Evolutionary conservation across 164 flowering plant genomes (phyloP).

Genomic region (Vitis vinifera): DNA sequence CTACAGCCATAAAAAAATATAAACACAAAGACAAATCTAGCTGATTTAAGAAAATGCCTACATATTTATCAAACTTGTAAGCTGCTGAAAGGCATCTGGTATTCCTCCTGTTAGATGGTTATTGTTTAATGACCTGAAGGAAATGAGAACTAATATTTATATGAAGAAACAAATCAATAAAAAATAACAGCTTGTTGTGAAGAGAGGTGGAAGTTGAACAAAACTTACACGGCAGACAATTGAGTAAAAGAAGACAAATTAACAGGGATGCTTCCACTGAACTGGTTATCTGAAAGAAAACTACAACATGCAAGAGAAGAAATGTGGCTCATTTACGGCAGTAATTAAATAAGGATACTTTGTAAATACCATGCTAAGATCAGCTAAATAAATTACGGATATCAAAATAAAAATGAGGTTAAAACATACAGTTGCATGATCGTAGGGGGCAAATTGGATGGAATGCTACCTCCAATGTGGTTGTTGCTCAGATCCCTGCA

Average conservation of each 20-base stretch:
- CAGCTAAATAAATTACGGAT: background rate
- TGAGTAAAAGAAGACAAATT: slow-evolving; percentile 34
- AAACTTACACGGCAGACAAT: slow-evolving; percentile 43
- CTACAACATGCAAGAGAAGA: slow-evolving; percentile 24
- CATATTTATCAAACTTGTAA: slow-evolving; percentile 39
- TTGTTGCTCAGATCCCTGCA: slow-evolving; percentile 74
- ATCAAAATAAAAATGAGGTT: background rate
- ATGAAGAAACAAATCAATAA: slow-evolving; percentile 2
- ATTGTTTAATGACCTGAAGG: slow-evolving; percentile 42
- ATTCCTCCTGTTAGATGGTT: slow-evolving; percentile 52
- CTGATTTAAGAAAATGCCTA: slow-evolving; percentile 20
- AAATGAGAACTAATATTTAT: background rate
- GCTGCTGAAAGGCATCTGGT: slow-evolving; percentile 54
- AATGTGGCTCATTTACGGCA: background rate
- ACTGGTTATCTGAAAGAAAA: slow-evolving; percentile 47
- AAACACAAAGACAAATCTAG: background rate
- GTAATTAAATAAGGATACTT: background rate
- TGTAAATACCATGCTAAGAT: background rate
- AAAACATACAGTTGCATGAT: slow-evolving; percentile 38
- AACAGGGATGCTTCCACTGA: slow-evolving; percentile 55
- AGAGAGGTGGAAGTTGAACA: background rate
- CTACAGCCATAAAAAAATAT: background rate
- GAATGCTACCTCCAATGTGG: slow-evolving; percentile 82
- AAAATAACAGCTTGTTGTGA: background rate
- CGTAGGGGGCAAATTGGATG: slow-evolving; percentile 53